Conservation (phyloP, 306 rosid genomes). For the Inga leiocalycina region DNA sequence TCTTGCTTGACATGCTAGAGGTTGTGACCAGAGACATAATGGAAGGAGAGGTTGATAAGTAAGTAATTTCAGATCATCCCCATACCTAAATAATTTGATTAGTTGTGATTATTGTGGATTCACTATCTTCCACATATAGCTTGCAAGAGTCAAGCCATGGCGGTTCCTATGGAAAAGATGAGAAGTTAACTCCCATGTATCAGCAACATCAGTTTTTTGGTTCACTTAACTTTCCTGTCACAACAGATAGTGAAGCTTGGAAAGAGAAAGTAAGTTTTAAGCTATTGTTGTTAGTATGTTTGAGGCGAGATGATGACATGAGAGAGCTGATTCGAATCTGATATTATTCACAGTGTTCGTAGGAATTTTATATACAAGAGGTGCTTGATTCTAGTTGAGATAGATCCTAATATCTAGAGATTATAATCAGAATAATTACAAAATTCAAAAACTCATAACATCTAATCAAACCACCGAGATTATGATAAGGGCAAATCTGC, state of each 20-base stretch:
- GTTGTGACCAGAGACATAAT: slow-evolving; percentile 91
- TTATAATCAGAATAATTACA: too few relatives aligned
- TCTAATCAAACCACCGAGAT: too few relatives aligned
- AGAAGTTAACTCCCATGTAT: slow-evolving; percentile 67
- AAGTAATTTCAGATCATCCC: slow-evolving; percentile 29
- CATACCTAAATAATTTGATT: slow-evolving; percentile 23
- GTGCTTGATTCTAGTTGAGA: too few relatives aligned
- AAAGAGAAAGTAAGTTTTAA: slow-evolving; percentile 72
- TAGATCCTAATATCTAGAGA: too few relatives aligned
- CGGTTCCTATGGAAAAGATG: slow-evolving; percentile 63
- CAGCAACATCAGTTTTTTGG: slow-evolving; percentile 64
- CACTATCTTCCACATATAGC: slow-evolving; percentile 47
- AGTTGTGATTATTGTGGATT: slow-evolving; percentile 18
- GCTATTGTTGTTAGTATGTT: neutral
- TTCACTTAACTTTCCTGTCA: slow-evolving; percentile 65
- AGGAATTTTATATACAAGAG: too few relatives aligned
- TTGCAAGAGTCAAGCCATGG: slow-evolving; percentile 84
- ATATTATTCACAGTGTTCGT: too few relatives aligned
- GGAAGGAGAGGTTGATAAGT: slow-evolving; percentile 78
- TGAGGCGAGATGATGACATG: too few relatives aligned
- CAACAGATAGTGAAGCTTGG: slow-evolving; percentile 78
- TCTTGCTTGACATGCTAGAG: slow-evolving; percentile 94
- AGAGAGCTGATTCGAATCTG: too few relatives aligned
- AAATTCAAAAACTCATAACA: too few relatives aligned
- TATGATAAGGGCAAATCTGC: too few relatives aligned